phyloP scores from a whole-genome alignment of 352 stramenopile species.

The Globisporangium parvum region DNA sequence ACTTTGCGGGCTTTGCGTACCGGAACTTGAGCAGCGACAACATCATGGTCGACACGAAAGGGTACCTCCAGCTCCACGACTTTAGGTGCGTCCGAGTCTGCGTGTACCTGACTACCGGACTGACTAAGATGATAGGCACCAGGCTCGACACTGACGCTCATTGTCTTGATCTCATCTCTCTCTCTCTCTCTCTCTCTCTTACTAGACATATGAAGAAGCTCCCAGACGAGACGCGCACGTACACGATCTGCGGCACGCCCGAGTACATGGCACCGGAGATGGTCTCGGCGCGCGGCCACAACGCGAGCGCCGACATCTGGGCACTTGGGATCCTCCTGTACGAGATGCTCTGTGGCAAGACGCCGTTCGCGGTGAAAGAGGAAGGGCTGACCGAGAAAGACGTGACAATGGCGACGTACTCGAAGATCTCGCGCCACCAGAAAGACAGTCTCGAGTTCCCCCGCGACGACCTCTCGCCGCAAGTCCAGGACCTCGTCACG shows the following conservation, averaged over 20 bases:
- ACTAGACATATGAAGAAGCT: slow-evolving; percentile 76
- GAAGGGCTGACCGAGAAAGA: slow-evolving; percentile 74
- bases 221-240: slow-evolving; percentile 68
- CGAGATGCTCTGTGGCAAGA: slow-evolving; percentile 80
- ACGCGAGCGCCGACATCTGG: slow-evolving; percentile 77
- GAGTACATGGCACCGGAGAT: slow-evolving; percentile 90
- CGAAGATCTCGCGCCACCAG: slow-evolving; percentile 77
- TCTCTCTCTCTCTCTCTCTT: not conserved
- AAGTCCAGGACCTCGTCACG: slow-evolving; percentile 52
- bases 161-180: not conserved
- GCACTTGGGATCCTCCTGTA: slow-evolving; percentile 82
- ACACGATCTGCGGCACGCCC: slow-evolving; percentile 84
- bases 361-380: slow-evolving; percentile 74
- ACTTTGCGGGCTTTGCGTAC: slow-evolving; percentile 75
- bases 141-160: not conserved
- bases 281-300: slow-evolving; percentile 78
- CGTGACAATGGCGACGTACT: slow-evolving; percentile 81
- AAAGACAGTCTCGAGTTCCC: slow-evolving; percentile 52
- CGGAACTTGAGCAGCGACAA: slow-evolving; percentile 84
- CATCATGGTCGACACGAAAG: slow-evolving; percentile 71
- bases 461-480: slow-evolving; percentile 40
- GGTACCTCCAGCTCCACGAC: slow-evolving; percentile 82
- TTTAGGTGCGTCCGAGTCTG: slow-evolving; percentile 35
- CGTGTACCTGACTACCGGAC: too few species aligned
- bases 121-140: not conserved